These are phyloP conservation scores for Tylopilus sp. DNA, from an alignment of 1,284 basidiomycete genomes.

Conservation along the genomic window DNA sequence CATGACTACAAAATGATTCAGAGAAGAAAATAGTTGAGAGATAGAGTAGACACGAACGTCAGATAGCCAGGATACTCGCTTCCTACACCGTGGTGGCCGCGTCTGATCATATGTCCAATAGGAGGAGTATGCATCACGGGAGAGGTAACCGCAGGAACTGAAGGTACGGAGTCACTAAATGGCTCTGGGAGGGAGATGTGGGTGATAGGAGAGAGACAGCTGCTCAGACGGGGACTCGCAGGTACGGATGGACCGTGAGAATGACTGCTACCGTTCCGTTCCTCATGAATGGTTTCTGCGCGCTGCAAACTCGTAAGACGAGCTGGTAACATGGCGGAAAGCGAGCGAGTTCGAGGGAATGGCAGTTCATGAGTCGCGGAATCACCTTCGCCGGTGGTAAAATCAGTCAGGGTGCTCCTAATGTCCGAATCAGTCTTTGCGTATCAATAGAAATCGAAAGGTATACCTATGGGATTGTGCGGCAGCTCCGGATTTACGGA, in stretches of 20 bases:
- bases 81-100: conserved; percentile 1
- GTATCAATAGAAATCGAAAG: background rate
- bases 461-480: conserved; percentile 13
- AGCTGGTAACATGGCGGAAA: background rate
- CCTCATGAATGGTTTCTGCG: background rate
- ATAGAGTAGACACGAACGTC: conserved; percentile 14
- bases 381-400: background rate
- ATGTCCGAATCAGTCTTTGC: conserved; percentile 2
- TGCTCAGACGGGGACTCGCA: conserved; percentile 1
- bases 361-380: background rate
- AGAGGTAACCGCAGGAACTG: background rate
- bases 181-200: conserved; percentile 19
- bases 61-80: background rate
- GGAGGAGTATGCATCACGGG: background rate
- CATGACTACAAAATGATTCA: conserved; percentile 13
- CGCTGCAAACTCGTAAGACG: conserved; percentile 4
- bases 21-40: background rate
- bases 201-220: conserved; percentile 22
- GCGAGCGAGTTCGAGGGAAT: background rate
- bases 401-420: background rate
- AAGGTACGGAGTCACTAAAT: conserved; percentile 2
- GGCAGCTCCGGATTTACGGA: background rate
- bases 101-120: background rate
- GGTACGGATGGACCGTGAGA: background rate
- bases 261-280: background rate